These are phyloP conservation scores for Prunus padus DNA, from an alignment of 306 rosid genomes.

Conservation along the genomic window DNA sequence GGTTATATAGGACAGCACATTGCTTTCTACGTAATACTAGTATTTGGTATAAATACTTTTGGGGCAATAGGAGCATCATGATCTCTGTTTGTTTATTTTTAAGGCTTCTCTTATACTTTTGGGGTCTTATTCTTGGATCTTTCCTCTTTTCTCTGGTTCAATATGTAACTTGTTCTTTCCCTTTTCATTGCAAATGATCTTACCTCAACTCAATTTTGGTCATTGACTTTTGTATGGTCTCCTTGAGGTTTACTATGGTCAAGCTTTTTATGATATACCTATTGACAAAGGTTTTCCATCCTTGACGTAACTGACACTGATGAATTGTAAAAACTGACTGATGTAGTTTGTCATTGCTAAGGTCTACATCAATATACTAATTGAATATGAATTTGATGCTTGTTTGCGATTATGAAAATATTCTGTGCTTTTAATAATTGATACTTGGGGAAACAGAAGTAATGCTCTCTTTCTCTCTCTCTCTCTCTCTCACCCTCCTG, in stretches of 20 bases:
- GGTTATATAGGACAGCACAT: background rate
- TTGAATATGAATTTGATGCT: background rate
- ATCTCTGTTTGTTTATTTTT: background rate
- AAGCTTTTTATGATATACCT: background rate
- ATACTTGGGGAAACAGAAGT: too few relatives aligned
- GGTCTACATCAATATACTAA: background rate
- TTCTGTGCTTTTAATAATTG: background rate
- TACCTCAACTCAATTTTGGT: background rate
- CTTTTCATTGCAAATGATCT: background rate
- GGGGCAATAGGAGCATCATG: background rate
- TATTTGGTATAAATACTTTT: background rate
- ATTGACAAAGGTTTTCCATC: background rate
- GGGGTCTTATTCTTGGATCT: background rate
- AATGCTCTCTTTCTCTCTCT: slow-evolving; percentile 6
- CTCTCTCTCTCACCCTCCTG: background rate
- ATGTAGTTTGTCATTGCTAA: background rate
- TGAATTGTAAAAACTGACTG: background rate
- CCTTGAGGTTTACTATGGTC: background rate
- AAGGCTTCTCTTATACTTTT: background rate
- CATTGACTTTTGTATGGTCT: background rate
- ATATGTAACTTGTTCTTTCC: background rate
- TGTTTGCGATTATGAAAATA: background rate
- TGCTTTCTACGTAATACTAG: background rate
- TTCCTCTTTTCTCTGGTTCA: background rate
- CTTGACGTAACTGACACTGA: background rate